phyloP scores from a whole-genome alignment of 73 alveolate species.

The Paramecium primaurelia region DNA sequence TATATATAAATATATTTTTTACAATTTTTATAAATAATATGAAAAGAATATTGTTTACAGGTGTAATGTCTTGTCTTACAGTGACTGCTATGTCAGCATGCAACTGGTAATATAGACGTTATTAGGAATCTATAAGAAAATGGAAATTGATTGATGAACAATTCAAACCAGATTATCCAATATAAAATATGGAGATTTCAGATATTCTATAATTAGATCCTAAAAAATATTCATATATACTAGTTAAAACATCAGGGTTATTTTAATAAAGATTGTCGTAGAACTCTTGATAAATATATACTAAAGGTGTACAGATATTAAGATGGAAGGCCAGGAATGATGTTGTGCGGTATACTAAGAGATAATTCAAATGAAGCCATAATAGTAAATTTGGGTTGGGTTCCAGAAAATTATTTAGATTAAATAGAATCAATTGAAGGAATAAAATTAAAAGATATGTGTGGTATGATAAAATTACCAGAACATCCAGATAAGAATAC shows the following conservation, averaged over 20 bases:
- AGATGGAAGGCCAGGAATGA: constrained; percentile 61
- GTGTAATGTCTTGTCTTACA: constrained; percentile 16
- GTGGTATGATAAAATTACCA: constrained; percentile 45
- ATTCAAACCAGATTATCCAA: neutral
- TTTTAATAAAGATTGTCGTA: neutral
- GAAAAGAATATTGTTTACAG: neutral
- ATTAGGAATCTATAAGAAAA: constrained; percentile 46
- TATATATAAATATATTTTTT: neutral
- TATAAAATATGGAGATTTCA: neutral
- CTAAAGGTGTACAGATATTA: constrained; percentile 50
- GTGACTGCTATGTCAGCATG: constrained; percentile 51
- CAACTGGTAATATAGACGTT: constrained; percentile 53
- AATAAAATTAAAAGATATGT: neutral
- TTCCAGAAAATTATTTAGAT: constrained; percentile 17
- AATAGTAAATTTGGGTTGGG: constrained; percentile 56
- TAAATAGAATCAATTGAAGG: neutral
- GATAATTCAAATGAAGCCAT: neutral
- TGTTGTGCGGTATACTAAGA: constrained; percentile 34
- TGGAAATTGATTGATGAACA: constrained; percentile 56
- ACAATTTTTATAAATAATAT: neutral
- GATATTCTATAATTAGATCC: constrained; percentile 2
- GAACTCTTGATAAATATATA: neutral
- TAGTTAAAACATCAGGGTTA: neutral
- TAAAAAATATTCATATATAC: neutral
- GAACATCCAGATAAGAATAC: constrained; percentile 22